Percentiles rank a stretch among this genome's conserved stretches.
Conservation (phyloP, 2,329 filamentous ascomycete genomes). For the Nigrospora osmanthi region DNA sequence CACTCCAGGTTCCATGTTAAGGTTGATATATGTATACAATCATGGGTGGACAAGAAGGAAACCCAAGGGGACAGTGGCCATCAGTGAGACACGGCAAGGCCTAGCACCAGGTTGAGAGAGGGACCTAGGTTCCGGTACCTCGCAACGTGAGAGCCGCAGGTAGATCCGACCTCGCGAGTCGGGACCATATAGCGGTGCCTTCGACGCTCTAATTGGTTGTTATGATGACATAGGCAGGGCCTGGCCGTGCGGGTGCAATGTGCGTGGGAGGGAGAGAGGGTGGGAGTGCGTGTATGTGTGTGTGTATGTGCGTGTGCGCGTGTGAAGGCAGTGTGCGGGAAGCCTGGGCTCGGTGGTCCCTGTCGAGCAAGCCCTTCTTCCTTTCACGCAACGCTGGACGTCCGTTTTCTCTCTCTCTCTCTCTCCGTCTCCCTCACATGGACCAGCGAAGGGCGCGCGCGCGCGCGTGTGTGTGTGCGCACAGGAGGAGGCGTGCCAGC, state of each 20-base stretch:
- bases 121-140: slow-evolving; percentile 6
- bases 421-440: too few relatives aligned
- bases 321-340: too few relatives aligned
- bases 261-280: too few relatives aligned
- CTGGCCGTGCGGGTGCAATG: too few relatives aligned
- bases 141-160: slow-evolving; percentile 1
- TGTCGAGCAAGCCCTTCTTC: too few relatives aligned
- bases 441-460: too few relatives aligned
- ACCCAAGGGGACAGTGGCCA: slow-evolving; percentile 1
- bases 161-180: slow-evolving; percentile 2
- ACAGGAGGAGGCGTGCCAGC: slow-evolving; percentile 14
- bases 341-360: too few relatives aligned
- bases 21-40: slow-evolving; percentile 30
- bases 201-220: not conserved
- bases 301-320: too few relatives aligned
- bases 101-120: slow-evolving; percentile 12
- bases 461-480: too few relatives aligned
- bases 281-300: too few relatives aligned
- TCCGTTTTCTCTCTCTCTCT: too few relatives aligned
- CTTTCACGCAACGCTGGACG: too few relatives aligned
- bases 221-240: slow-evolving; percentile 1
- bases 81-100: slow-evolving; percentile 15
- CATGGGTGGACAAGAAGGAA: slow-evolving; percentile 20
- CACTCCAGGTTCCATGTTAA: slow-evolving; percentile 52
- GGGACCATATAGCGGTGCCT: slow-evolving; percentile 4